Percentiles rank a stretch among this genome's conserved stretches.
Conservation (phyloP, 768 basidiomycete species). For the Amanita subjunquillea region DNA sequence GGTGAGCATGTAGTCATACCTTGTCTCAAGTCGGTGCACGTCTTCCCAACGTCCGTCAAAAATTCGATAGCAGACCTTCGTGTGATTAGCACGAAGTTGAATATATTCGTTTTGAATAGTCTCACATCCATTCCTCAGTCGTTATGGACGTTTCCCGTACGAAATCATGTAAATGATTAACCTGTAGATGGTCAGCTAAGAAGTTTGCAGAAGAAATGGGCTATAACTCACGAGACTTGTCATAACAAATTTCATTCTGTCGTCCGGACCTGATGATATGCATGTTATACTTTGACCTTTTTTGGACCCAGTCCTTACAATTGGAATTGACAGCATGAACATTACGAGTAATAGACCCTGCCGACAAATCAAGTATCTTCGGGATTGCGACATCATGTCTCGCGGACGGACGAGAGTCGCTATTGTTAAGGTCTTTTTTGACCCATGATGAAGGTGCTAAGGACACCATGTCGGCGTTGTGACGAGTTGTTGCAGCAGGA, state of each 20-base stretch:
- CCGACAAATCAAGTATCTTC: slow-evolving; percentile 27
- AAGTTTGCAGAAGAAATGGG: not conserved
- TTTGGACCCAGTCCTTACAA: slow-evolving; percentile 16
- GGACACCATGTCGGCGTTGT: not conserved
- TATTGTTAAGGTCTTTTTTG: not conserved
- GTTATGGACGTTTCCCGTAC: slow-evolving; percentile 66
- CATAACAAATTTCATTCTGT: slow-evolving; percentile 33
- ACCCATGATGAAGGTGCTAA: not conserved
- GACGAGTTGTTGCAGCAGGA: not conserved
- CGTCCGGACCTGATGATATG: slow-evolving; percentile 22
- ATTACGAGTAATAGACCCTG: slow-evolving; percentile 30
- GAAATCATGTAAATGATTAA: slow-evolving; percentile 67
- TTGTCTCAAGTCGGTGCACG: slow-evolving; percentile 56
- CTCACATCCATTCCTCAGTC: slow-evolving; percentile 77
- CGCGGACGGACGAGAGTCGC: not conserved
- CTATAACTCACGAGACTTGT: slow-evolving; percentile 24
- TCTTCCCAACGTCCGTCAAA: slow-evolving; percentile 66
- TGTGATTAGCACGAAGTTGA: not conserved
- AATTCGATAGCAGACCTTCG: slow-evolving; percentile 57
- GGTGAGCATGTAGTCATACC: slow-evolving; percentile 16
- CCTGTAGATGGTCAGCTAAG: slow-evolving; percentile 18
- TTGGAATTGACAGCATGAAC: slow-evolving; percentile 28
- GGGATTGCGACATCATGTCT: slow-evolving; percentile 22
- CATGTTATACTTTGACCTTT: not conserved
- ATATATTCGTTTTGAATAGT: not conserved